Base-by-base conservation (phyloP, 2,329 filamentous ascomycete genomes). In the Trichoderma sp. region DNA sequence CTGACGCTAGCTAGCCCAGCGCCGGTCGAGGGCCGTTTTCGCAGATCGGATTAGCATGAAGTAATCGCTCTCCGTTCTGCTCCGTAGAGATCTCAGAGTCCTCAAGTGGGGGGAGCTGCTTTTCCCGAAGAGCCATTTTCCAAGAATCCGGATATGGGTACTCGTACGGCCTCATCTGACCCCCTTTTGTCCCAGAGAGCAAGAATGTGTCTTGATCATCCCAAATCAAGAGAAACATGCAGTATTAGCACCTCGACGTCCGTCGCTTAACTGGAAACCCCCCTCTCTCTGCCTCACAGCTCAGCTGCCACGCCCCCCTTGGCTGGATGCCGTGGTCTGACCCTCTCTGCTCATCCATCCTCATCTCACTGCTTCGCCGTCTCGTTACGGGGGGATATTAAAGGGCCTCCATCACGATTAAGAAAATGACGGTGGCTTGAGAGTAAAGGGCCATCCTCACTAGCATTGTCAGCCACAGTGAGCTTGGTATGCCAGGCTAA, bases 371-470 rank as follows among this genome's bases (percentile, higher is more conserved):
- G 36, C 36, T 26, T 43, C 51, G 36, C 51, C 32, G 28, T 57
- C 24, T 67, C 64, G 24, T 57, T 36, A 26, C n/a, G 47, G 63
- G 32, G 21, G 34, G 51, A 43, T 28, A 57, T 67, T 36, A 28
- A 18, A 47, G 21, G 61, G 51, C 32, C 53, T 57, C 65, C 65
- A 58, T 57, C 53, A 21, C 21, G 65, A n/a, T 60, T 69, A 69
- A 67, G 53, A 47, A 68, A n/a, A 69, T 69, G 53, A 69, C 65
- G 26, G 65, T 69, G 65, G 65, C 65, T 69, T 69, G 65, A 60
- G 36, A 60, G 56, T 14, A 69, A 34, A 60, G 12, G 65, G 64
- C 64, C 61, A 47, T 47, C 24, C 61, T 63, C 34, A 7, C 36
- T 64, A 64, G 62, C 62, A 53, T 34, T 21, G 62, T 53, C 62